phyloP scores from a whole-genome alignment of 2,329 filamentous ascomycete species.

The Phyllosticta ampelicida region DNA sequence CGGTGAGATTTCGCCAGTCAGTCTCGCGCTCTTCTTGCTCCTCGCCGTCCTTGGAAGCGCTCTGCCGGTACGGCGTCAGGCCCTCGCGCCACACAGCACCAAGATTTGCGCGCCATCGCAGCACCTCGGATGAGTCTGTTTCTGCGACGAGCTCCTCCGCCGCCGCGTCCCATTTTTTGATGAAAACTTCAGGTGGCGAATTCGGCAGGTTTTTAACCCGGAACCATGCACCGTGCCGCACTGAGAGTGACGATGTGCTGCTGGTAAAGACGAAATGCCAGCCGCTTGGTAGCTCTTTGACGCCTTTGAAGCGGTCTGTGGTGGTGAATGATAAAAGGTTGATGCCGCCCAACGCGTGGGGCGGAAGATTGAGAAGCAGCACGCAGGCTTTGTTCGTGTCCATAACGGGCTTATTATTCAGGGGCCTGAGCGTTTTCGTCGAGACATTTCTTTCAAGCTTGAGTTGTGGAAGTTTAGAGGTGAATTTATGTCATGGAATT shows the following conservation, averaged over 20 bases:
- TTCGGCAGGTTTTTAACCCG: constrained; percentile 33
- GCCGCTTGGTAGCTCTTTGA: constrained; percentile 47
- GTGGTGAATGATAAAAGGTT: constrained; percentile 51
- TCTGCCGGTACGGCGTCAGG: constrained; percentile 38
- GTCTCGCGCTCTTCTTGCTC: constrained; percentile 29
- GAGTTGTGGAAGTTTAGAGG: not conserved
- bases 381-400: constrained; percentile 7
- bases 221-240: constrained; percentile 54
- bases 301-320: constrained; percentile 49
- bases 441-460: not conserved
- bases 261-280: constrained; percentile 53
- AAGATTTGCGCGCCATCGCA: constrained; percentile 46
- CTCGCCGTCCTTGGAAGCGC: constrained; percentile 23
- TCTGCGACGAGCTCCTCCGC: constrained; percentile 37
- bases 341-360: constrained; percentile 42
- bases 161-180: constrained; percentile 46
- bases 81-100: constrained; percentile 46
- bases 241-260: constrained; percentile 46
- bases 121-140: constrained; percentile 28
- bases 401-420: not conserved
- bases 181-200: constrained; percentile 33
- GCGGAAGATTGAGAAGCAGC: constrained; percentile 35
- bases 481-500: not conserved
- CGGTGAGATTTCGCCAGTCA: constrained; percentile 42
- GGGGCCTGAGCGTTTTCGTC: not conserved